phyloP scores from a whole-genome alignment of 352 stramenopile genomes.

The Phytophthora capsici region DNA sequence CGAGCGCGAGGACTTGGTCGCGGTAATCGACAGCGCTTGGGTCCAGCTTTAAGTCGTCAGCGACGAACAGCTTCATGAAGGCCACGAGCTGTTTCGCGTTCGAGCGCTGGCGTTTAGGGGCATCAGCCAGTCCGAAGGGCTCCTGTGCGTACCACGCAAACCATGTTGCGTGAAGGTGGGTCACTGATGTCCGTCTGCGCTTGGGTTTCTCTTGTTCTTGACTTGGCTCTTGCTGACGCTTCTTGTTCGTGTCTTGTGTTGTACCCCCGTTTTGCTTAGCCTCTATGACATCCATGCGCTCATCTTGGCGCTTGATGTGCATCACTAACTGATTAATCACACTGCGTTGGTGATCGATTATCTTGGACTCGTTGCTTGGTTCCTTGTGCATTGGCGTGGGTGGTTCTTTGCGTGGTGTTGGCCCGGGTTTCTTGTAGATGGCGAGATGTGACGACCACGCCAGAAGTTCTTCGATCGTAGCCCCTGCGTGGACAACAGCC shows the following conservation, averaged over 20 bases:
- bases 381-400: no score
- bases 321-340: no score
- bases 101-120: constrained; percentile 14
- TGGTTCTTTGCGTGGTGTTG: no score
- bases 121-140: background rate
- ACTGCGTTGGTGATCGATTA: no score
- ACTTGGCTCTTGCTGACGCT: constrained; percentile 3
- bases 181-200: no score
- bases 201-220: constrained; percentile 18
- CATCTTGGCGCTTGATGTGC: constrained; percentile 12
- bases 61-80: constrained; percentile 27
- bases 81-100: constrained; percentile 19
- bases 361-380: no score
- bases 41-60: constrained; percentile 11
- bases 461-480: background rate
- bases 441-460: background rate
- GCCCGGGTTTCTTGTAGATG: no score
- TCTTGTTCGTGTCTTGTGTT: constrained; percentile 7
- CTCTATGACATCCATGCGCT: constrained; percentile 13
- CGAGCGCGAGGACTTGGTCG: no score
- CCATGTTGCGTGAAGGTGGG: constrained; percentile 12
- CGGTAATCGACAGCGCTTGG: background rate
- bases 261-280: background rate
- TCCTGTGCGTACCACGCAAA: constrained; percentile 17
- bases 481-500: background rate